These are phyloP conservation scores for Ophiostoma quercus DNA, from an alignment of 2,329 filamentous ascomycete species.

Conservation along the genomic window DNA sequence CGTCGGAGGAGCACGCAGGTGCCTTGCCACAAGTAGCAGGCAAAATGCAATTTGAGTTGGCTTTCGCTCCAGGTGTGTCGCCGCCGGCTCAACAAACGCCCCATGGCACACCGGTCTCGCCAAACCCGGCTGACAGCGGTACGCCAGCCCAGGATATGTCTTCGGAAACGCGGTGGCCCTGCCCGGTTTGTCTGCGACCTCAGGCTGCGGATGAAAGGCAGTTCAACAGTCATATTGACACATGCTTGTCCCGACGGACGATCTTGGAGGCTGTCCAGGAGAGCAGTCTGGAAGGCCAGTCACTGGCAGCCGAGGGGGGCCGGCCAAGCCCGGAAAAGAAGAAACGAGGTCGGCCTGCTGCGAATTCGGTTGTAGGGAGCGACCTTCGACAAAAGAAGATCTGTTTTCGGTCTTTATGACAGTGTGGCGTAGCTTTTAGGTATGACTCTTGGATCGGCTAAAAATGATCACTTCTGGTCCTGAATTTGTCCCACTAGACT, in stretches of 20 bases:
- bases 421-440: not conserved
- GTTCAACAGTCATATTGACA: constrained; percentile 91
- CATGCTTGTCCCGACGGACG: constrained; percentile 77
- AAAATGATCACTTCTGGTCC: not conserved
- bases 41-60: not conserved
- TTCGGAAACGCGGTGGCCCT: constrained; percentile 65
- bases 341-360: constrained; percentile 37
- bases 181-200: constrained; percentile 77
- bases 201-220: constrained; percentile 67
- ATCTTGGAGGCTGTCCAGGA: constrained; percentile 77
- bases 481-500: not conserved
- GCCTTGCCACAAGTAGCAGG: not conserved
- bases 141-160: constrained; percentile 29
- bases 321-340: not conserved
- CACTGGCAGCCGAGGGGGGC: not conserved
- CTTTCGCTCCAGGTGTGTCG: not conserved
- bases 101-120: constrained; percentile 50
- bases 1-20: not conserved
- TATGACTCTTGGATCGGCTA: not conserved
- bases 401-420: constrained; percentile 40
- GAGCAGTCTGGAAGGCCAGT: constrained; percentile 33
- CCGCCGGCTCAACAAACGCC: constrained; percentile 29
- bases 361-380: constrained; percentile 22
- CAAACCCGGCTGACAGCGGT: constrained; percentile 39
- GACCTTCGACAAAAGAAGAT: constrained; percentile 51